Evolutionary conservation across 1,284 basidiomycete species (phyloP).

Genomic region (Bjerkandera adusta): DNA sequence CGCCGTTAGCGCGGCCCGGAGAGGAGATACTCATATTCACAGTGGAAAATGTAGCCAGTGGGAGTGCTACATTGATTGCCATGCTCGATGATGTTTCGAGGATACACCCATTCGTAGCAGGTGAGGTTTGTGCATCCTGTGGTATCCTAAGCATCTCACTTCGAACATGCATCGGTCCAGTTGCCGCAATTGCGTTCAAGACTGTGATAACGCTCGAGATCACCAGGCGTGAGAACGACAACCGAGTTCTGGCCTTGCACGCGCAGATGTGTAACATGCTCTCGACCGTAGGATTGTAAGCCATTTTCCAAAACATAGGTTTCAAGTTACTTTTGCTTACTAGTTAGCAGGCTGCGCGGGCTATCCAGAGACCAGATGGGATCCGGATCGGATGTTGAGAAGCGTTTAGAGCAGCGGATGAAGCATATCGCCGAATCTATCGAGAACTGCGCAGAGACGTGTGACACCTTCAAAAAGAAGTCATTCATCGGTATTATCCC

Average conservation of each 20-base stretch:
- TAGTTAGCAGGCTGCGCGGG: background rate
- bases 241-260: background rate
- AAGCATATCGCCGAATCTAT: background rate
- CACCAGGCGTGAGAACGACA: background rate
- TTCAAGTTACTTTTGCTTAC: no score
- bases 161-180: no score
- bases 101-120: background rate
- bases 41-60: background rate
- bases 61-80: background rate
- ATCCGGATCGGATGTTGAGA: no score
- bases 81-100: background rate
- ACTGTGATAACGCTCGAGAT: background rate
- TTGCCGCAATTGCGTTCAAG: background rate
- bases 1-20: no score
- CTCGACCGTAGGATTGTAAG: background rate
- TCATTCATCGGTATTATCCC: background rate
- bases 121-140: background rate
- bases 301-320: no score
- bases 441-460: background rate
- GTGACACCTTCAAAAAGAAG: background rate
- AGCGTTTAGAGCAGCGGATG: background rate
- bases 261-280: slow-evolving; percentile 1
- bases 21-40: background rate
- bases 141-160: no score
- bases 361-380: no score